Conservation (phyloP, 2,329 filamentous ascomycete genomes). For the Penicillium aurantiogriseum region DNA sequence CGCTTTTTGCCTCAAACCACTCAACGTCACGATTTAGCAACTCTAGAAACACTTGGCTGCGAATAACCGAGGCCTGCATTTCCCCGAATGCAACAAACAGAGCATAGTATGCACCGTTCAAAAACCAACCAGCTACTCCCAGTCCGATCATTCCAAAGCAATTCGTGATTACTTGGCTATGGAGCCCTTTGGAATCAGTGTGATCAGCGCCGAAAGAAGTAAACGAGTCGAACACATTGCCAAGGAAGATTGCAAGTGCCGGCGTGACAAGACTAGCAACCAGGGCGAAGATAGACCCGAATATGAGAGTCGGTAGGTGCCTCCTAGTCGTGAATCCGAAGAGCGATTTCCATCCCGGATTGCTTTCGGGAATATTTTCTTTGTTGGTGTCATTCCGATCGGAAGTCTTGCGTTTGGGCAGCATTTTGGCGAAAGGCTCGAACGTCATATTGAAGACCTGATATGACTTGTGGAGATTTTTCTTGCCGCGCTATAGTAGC, state of each 20-base stretch:
- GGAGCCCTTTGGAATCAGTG: slow-evolving; percentile 51
- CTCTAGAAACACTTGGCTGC: slow-evolving; percentile 63
- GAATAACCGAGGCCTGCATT: slow-evolving; percentile 67
- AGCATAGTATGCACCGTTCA: slow-evolving; percentile 65
- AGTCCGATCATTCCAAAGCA: slow-evolving; percentile 63
- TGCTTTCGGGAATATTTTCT: background rate
- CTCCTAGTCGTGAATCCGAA: slow-evolving; percentile 69
- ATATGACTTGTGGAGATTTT: background rate
- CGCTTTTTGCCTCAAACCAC: slow-evolving; percentile 75
- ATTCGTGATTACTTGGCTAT: slow-evolving; percentile 57
- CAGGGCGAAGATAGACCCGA: slow-evolving; percentile 58
- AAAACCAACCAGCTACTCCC: slow-evolving; percentile 64
- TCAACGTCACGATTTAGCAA: slow-evolving; percentile 71
- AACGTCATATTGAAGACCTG: background rate
- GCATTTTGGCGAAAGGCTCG: background rate
- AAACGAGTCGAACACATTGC: slow-evolving; percentile 71
- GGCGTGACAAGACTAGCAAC: slow-evolving; percentile 64
- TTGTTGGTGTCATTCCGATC: background rate
- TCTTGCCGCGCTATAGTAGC: background rate
- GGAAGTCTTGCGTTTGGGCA: background rate
- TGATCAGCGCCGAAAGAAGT: slow-evolving; percentile 61
- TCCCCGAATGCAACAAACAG: slow-evolving; percentile 79
- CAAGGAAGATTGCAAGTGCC: slow-evolving; percentile 67
- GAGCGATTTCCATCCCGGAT: slow-evolving; percentile 54
- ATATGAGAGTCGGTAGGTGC: slow-evolving; percentile 56